A percentile compares a stretch with the other conserved stretches of the same genome.
Conservation (phyloP, 2,329 filamentous ascomycete species). For the Tetracladium maxilliforme region DNA sequence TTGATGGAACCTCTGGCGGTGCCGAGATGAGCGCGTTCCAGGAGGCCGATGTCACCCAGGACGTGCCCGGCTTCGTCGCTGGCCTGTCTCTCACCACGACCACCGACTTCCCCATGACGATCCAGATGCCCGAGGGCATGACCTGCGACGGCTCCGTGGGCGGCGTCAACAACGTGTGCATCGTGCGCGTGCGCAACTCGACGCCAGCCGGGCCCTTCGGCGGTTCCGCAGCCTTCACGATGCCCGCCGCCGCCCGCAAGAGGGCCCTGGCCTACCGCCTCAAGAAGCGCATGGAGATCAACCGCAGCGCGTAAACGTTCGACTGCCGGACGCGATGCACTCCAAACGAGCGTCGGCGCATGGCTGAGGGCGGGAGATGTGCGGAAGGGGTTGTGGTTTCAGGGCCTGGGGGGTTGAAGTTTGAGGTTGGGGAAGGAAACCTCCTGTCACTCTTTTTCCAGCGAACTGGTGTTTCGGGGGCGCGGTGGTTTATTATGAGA, state of each 20-base stretch:
- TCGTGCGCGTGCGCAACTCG: slow-evolving; percentile 47
- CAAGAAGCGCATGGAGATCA: slow-evolving; percentile 16
- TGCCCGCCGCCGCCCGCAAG: slow-evolving; percentile 41
- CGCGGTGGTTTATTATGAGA: no score
- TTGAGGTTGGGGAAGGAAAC: no score
- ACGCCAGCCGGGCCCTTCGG: slow-evolving; percentile 52
- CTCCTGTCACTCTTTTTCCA: no score
- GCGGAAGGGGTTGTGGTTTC: no score
- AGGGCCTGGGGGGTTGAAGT: no score
- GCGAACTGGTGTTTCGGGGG: no score
- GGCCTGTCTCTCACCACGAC: slow-evolving; percentile 43
- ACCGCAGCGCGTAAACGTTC: no score
- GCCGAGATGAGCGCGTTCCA: slow-evolving; percentile 45
- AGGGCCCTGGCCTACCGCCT: slow-evolving; percentile 39
- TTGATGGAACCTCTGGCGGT: slow-evolving; percentile 50
- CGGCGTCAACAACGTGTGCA: slow-evolving; percentile 45
- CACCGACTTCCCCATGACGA: slow-evolving; percentile 48
- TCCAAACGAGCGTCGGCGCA: no score
- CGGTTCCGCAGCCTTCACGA: slow-evolving; percentile 50
- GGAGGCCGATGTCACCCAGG: slow-evolving; percentile 38
- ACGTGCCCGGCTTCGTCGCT: slow-evolving; percentile 44
- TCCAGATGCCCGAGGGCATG: slow-evolving; percentile 54
- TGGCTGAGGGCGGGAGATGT: no score
- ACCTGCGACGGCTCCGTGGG: slow-evolving; percentile 45
- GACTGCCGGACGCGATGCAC: no score